These are phyloP conservation scores for Penicillium lividum DNA, from an alignment of 495 filamentous ascomycete genomes.

Conservation along the genomic window DNA sequence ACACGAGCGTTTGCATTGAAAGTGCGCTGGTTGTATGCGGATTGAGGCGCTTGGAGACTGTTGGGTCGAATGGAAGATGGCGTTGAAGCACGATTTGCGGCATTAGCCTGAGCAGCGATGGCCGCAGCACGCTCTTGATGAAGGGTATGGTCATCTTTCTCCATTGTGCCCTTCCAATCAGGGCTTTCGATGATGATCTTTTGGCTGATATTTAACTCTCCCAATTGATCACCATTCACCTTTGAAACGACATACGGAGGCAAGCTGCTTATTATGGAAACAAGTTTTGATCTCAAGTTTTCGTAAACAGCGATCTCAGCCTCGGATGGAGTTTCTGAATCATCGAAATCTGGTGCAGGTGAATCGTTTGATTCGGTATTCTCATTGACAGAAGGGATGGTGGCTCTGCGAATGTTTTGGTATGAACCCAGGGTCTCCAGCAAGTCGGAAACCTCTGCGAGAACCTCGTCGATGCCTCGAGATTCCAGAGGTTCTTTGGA, in stretches of 20 bases:
- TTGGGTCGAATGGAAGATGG: constrained; percentile 30
- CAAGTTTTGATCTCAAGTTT: constrained; percentile 69
- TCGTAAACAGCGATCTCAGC: constrained; percentile 76
- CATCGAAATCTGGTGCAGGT: constrained; percentile 35
- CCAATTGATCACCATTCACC: constrained; percentile 79
- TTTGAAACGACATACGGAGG: constrained; percentile 87
- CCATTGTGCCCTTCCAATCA: constrained; percentile 78
- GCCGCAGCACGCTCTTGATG: constrained; percentile 40
- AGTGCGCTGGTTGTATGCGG: constrained; percentile 39
- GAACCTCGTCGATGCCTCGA: constrained; percentile 69
- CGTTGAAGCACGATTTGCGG: constrained; percentile 37
- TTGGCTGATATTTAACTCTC: constrained; percentile 78
- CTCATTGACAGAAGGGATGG: constrained; percentile 37
- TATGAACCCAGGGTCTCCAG: constrained; percentile 84
- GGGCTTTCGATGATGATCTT: constrained; percentile 71
- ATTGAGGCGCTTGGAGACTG: constrained; percentile 32
- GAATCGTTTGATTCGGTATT: constrained; percentile 46
- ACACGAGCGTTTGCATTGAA: constrained; percentile 35
- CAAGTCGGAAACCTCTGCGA: constrained; percentile 77
- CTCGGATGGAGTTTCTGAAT: constrained; percentile 52
- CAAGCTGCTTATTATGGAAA: constrained; percentile 68
- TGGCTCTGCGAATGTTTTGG: constrained; percentile 77
- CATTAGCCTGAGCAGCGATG: constrained; percentile 29
- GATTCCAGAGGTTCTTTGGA: constrained; percentile 45
- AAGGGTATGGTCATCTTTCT: constrained; percentile 69